These are phyloP conservation scores for Nymphaea colorata DNA, from an alignment of 164 flowering plant genomes.

Conservation along the genomic window DNA sequence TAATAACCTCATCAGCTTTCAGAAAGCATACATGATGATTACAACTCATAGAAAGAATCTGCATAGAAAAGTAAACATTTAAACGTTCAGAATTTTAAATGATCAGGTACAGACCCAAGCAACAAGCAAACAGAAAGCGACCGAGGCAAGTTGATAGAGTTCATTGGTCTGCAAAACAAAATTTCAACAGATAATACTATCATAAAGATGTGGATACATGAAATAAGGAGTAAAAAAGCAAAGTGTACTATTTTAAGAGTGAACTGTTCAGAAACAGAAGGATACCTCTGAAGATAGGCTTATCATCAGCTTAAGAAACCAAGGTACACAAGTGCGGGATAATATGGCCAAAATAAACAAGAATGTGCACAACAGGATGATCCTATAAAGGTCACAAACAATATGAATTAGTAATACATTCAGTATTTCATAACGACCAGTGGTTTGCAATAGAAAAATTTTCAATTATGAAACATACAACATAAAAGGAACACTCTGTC, in stretches of 20 bases:
- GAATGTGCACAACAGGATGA: slow-evolving; percentile 61
- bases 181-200: neutral
- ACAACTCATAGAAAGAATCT: neutral
- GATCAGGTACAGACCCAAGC: slow-evolving; percentile 69
- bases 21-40: neutral
- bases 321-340: slow-evolving; percentile 75
- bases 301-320: slow-evolving; percentile 91
- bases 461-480: too few species aligned
- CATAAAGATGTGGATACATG: neutral
- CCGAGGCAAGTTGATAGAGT: slow-evolving; percentile 90
- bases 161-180: slow-evolving; percentile 74
- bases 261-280: neutral
- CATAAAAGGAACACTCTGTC: too few species aligned
- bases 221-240: neutral
- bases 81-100: neutral
- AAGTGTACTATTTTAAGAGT: neutral
- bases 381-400: slow-evolving; percentile 22
- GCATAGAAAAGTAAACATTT: neutral
- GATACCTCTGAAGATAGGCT: slow-evolving; percentile 83
- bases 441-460: too few species aligned
- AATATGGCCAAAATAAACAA: slow-evolving; percentile 55
- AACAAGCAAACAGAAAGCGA: slow-evolving; percentile 92
- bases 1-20: neutral
- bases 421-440: too few species aligned
- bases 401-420: too few species aligned